These are phyloP conservation scores for Trichoderma aggressivum DNA, from an alignment of 2,329 filamentous ascomycete species.

Conservation along the genomic window DNA sequence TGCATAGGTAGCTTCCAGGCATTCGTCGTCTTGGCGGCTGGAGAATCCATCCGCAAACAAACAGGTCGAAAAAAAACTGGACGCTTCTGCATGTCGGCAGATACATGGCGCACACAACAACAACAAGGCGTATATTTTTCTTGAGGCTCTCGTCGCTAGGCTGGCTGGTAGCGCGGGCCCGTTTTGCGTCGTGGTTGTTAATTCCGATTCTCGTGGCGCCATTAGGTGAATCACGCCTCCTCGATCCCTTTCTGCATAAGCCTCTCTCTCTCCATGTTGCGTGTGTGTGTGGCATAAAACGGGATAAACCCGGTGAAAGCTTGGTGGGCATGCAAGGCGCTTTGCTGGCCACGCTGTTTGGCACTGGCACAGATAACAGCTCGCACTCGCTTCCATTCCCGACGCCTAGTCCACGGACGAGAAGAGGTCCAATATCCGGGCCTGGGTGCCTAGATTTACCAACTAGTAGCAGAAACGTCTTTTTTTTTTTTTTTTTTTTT, in stretches of 20 bases:
- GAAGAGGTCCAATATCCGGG: background rate
- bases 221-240: background rate
- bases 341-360: background rate
- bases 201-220: background rate
- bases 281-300: background rate
- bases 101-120: background rate
- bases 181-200: background rate
- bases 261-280: background rate
- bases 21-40: background rate
- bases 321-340: slow-evolving; percentile 13
- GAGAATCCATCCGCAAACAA: background rate
- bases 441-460: background rate
- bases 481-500: too few species aligned
- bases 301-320: background rate
- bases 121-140: background rate
- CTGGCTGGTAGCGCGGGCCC: background rate
- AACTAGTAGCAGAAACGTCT: background rate
- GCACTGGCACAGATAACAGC: background rate
- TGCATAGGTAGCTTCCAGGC: background rate
- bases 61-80: background rate
- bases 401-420: background rate
- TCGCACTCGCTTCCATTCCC: slow-evolving; percentile 4
- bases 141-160: background rate
- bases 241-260: background rate
- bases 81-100: background rate